Percentiles rank a stretch among this genome's conserved stretches.
Evolutionary conservation across 768 basidiomycete species (phyloP).

Genomic region (Lentinula detonsa): DNA sequence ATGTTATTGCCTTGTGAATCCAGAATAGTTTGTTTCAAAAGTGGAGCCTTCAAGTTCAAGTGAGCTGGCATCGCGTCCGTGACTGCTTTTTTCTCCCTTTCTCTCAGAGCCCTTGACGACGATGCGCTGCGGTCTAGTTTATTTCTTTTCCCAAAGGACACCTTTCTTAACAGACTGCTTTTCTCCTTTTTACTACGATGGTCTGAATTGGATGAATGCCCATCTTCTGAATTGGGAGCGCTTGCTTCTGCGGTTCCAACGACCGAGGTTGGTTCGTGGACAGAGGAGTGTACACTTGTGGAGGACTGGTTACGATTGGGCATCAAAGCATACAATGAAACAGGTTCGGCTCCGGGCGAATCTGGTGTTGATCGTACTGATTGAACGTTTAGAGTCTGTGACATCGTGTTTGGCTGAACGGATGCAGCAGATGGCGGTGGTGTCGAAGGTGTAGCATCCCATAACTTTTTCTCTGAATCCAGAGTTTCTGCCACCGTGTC

Average conservation of each 20-base stretch:
- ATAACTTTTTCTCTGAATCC: slow-evolving; percentile 1
- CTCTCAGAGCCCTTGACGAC: neutral
- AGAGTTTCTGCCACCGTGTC: slow-evolving; percentile 33
- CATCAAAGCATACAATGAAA: slow-evolving; percentile 13
- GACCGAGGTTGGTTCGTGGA: neutral
- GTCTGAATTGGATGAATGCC: neutral
- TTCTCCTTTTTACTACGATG: slow-evolving; percentile 1
- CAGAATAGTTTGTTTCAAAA: neutral
- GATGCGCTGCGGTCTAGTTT: slow-evolving; percentile 3
- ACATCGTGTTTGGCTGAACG: slow-evolving; percentile 13
- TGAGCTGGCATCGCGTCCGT: neutral
- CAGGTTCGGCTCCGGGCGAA: neutral
- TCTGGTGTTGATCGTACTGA: neutral
- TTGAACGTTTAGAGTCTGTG: slow-evolving; percentile 12
- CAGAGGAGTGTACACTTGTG: neutral
- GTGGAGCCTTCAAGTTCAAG: neutral
- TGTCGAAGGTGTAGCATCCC: slow-evolving; percentile 19
- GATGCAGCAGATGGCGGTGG: slow-evolving; percentile 29
- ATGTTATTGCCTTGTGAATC: neutral
- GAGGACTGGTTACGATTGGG: slow-evolving; percentile 7
- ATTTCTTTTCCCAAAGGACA: neutral
- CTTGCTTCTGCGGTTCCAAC: neutral
- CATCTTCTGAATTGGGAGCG: slow-evolving; percentile 3
- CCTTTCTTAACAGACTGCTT: neutral
- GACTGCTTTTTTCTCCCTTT: neutral